These are phyloP conservation scores for Candolleomyces eurysporus DNA, from an alignment of 768 basidiomycete genomes.

Conservation along the genomic window DNA sequence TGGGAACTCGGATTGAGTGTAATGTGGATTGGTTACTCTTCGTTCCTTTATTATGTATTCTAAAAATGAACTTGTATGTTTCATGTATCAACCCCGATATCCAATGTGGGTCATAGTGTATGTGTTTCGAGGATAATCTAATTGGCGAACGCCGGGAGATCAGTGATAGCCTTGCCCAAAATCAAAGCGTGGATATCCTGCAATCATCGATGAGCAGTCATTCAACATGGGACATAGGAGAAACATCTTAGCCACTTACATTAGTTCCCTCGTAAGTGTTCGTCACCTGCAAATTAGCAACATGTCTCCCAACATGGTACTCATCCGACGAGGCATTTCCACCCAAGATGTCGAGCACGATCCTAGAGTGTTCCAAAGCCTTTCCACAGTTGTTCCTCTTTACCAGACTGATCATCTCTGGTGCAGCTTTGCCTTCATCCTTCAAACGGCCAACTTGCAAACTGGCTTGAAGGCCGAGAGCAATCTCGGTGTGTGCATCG, in stretches of 20 bases:
- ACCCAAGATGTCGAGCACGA: slow-evolving; percentile 86
- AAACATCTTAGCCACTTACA: slow-evolving; percentile 7
- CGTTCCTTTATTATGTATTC: no score
- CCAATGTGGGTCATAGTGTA: no score
- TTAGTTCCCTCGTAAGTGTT: slow-evolving; percentile 88
- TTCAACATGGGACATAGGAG: slow-evolving; percentile 41
- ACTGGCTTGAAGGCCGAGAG: slow-evolving; percentile 73
- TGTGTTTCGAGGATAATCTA: background rate
- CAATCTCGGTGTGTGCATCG: slow-evolving; percentile 86
- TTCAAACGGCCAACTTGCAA: slow-evolving; percentile 86
- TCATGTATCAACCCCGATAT: no score
- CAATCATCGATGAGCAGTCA: slow-evolving; percentile 2
- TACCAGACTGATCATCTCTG: slow-evolving; percentile 94
- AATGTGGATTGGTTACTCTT: no score
- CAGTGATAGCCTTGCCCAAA: slow-evolving; percentile 91
- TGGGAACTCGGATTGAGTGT: background rate
- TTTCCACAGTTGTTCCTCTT: slow-evolving; percentile 97
- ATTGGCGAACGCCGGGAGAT: slow-evolving; percentile 73
- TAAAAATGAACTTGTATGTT: no score
- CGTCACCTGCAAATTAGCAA: slow-evolving; percentile 91
- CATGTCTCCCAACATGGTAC: slow-evolving; percentile 95
- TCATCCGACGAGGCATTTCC: slow-evolving; percentile 94
- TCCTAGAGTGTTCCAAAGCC: slow-evolving; percentile 78
- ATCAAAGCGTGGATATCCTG: slow-evolving; percentile 92
- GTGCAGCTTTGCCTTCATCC: slow-evolving; percentile 65